Evolutionary conservation across 2,329 filamentous ascomycete genomes (phyloP).

Genomic region (Trichophyton benhamiae): DNA sequence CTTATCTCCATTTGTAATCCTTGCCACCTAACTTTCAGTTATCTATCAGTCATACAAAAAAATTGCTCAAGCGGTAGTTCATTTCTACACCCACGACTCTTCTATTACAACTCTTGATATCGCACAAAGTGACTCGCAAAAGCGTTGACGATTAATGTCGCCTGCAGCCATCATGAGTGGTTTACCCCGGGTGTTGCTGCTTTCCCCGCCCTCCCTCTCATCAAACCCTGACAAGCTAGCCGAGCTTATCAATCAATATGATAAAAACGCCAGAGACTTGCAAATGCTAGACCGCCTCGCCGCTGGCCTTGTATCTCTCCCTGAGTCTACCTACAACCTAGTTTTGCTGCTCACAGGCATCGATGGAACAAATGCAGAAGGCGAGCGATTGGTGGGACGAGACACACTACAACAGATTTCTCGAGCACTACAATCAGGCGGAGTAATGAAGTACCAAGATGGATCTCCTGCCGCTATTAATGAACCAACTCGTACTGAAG

Average conservation of each 20-base stretch:
- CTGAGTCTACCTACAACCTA: slow-evolving; percentile 65
- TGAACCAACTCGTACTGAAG: slow-evolving; percentile 54
- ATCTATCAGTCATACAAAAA: not conserved
- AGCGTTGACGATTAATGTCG: not conserved
- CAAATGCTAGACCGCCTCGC: slow-evolving; percentile 96
- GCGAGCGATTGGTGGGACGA: slow-evolving; percentile 49
- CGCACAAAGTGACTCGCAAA: no score
- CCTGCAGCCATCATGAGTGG: not conserved
- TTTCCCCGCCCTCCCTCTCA: slow-evolving; percentile 82
- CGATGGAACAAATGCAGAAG: slow-evolving; percentile 2
- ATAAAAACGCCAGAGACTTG: slow-evolving; percentile 68
- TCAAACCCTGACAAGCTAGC: slow-evolving; percentile 69
- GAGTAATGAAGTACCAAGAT: slow-evolving; percentile 37
- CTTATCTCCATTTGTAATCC: not conserved
- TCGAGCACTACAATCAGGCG: not conserved
- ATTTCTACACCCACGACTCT: not conserved
- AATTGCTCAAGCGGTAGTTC: not conserved
- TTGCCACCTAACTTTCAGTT: not conserved
- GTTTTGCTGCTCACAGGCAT: slow-evolving; percentile 69
- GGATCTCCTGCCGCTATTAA: slow-evolving; percentile 12
- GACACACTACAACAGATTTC: slow-evolving; percentile 42
- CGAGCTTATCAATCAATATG: slow-evolving; percentile 56
- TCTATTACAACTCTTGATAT: not conserved
- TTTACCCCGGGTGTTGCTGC: slow-evolving; percentile 56
- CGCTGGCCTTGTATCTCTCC: slow-evolving; percentile 65